Evolutionary conservation across 208 protist species (phyloP).

Genomic region (Pavlovales sp.): DNA sequence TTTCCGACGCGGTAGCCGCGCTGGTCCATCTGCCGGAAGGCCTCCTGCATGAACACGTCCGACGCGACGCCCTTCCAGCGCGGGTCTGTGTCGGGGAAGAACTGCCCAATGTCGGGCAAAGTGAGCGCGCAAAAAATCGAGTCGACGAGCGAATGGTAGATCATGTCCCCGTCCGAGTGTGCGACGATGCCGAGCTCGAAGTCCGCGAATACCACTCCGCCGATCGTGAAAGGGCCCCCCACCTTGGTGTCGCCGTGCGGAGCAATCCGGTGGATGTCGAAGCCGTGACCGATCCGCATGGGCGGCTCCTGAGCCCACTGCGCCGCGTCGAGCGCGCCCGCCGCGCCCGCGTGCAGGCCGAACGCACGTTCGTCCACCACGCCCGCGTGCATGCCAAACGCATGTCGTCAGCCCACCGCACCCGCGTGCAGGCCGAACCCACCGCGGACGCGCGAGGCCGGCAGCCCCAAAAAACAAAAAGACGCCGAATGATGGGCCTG

Average conservation of each 20-base stretch:
- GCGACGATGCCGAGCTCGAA: slow-evolving; percentile 26
- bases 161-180: slow-evolving; percentile 38
- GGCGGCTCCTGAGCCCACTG: slow-evolving; percentile 3
- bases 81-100: slow-evolving; percentile 35
- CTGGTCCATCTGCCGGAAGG: neutral
- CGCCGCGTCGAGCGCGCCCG: neutral
- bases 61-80: neutral
- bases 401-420: too few relatives aligned
- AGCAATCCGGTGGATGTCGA: slow-evolving; percentile 37
- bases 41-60: slow-evolving; percentile 32
- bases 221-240: slow-evolving; percentile 11
- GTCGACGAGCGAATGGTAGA: slow-evolving; percentile 29
- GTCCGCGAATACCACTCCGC: slow-evolving; percentile 17
- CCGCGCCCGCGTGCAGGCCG: too few relatives aligned
- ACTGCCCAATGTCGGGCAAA: slow-evolving; percentile 33
- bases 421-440: too few relatives aligned
- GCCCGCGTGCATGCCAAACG: too few relatives aligned
- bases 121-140: slow-evolving; percentile 23
- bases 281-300: slow-evolving; percentile 28
- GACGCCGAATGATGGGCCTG: too few relatives aligned
- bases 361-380: too few relatives aligned
- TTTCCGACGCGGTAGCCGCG: slow-evolving; percentile 21
- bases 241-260: neutral
- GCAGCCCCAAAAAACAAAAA: too few relatives aligned
- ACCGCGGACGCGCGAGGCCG: too few relatives aligned